A percentile compares a stretch with the other conserved stretches of the same genome.
Conservation (phyloP, 78 protist genomes). For the Tieghemostelium lacteum region DNA sequence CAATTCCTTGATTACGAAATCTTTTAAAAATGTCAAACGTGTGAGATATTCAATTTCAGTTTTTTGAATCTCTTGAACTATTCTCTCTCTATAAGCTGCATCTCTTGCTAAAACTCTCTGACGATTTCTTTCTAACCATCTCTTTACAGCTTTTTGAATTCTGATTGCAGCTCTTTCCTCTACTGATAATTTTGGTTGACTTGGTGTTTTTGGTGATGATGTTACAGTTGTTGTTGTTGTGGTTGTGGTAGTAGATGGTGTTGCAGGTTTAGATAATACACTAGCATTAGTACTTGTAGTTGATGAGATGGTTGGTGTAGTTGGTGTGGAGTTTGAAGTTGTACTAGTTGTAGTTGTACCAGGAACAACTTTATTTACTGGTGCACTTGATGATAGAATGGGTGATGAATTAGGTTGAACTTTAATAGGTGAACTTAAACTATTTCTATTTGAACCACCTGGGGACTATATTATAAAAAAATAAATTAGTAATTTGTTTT, state of each 20-base stretch:
- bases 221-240: neutral
- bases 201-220: neutral
- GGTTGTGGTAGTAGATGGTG: neutral
- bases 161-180: constrained; percentile 73
- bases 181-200: neutral
- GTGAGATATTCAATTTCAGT: constrained; percentile 52
- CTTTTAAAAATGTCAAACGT: constrained; percentile 44
- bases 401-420: neutral
- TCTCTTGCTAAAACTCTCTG: constrained; percentile 34
- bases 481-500: neutral
- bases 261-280: neutral
- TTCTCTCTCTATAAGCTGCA: constrained; percentile 74
- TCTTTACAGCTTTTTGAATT: constrained; percentile 68
- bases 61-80: constrained; percentile 55
- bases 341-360: neutral
- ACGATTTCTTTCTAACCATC: constrained; percentile 77
- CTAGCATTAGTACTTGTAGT: too few species aligned
- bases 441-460: constrained; percentile 4
- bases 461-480: neutral
- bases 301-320: neutral
- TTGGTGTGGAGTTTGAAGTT: neutral
- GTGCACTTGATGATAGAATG: neutral
- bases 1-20: constrained; percentile 38
- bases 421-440: constrained; percentile 9
- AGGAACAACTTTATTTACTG: neutral